phyloP scores from a whole-genome alignment of 2,329 filamentous ascomycete genomes.

The Fusarium penzigii region DNA sequence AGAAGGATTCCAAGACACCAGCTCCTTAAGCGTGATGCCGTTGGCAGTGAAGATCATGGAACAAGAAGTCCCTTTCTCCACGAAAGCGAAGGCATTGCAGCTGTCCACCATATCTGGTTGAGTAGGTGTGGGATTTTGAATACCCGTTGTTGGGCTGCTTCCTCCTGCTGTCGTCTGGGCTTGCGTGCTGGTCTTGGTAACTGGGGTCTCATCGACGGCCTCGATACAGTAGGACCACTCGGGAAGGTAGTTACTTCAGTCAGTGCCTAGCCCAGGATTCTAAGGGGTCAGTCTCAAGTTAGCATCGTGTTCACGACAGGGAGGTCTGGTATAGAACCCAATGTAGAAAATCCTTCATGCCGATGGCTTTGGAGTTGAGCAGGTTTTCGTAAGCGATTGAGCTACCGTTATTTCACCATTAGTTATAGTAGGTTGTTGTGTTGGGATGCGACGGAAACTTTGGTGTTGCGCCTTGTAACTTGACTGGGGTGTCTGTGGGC shows the following conservation, averaged over 20 bases:
- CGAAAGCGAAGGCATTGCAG: conserved; percentile 1
- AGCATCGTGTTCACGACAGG: too few relatives aligned
- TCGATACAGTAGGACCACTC: too few relatives aligned
- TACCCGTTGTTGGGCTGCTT: background rate
- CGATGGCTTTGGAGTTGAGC: background rate
- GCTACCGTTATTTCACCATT: background rate
- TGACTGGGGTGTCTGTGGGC: too few relatives aligned
- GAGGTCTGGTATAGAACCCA: too few relatives aligned
- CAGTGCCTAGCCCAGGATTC: too few relatives aligned
- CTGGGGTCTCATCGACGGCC: background rate
- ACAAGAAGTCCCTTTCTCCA: background rate
- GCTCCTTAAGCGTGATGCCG: background rate
- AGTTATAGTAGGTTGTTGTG: background rate
- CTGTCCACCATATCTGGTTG: conserved; percentile 1
- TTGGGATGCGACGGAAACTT: background rate
- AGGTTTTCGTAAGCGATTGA: background rate
- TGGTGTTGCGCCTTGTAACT: too few relatives aligned
- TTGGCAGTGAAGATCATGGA: background rate
- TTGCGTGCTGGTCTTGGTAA: background rate
- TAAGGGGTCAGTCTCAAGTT: too few relatives aligned
- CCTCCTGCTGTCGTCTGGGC: too few relatives aligned
- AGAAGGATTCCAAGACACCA: conserved; percentile 1
- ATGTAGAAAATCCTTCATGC: too few relatives aligned
- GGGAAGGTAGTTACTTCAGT: too few relatives aligned
- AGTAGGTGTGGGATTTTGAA: background rate